phyloP scores from a whole-genome alignment of 208 protist species.

The Trypanosoma theileri region DNA sequence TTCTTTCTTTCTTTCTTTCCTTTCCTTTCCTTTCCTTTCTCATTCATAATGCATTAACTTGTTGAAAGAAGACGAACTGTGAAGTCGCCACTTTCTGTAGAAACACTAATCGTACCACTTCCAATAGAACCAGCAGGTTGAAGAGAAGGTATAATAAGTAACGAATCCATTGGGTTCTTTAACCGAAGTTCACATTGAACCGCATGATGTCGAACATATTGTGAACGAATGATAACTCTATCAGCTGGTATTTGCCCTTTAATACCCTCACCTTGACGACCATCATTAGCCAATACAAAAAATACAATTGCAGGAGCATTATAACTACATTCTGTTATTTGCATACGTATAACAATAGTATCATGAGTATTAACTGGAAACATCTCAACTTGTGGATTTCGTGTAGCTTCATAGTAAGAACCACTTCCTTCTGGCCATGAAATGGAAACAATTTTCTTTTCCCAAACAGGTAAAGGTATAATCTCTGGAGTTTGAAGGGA shows the following conservation, averaged over 20 bases:
- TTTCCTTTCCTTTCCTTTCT: background rate
- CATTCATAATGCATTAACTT: constrained; percentile 1
- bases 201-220: constrained; percentile 61
- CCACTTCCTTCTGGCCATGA: constrained; percentile 61
- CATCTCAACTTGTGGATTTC: constrained; percentile 86
- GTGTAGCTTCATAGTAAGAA: constrained; percentile 65
- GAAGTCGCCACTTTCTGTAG: constrained; percentile 34
- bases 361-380: constrained; percentile 38
- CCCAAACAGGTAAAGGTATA: constrained; percentile 50
- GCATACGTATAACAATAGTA: constrained; percentile 66
- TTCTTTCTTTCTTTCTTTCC: background rate
- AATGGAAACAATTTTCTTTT: constrained; percentile 43
- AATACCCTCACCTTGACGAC: constrained; percentile 50
- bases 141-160: constrained; percentile 78
- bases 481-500: constrained; percentile 41
- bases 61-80: constrained; percentile 32
- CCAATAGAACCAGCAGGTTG: constrained; percentile 73
- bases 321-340: constrained; percentile 50
- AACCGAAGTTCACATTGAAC: constrained; percentile 65
- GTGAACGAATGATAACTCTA: constrained; percentile 53
- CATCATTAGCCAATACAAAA: constrained; percentile 53
- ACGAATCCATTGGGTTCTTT: constrained; percentile 44
- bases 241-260: constrained; percentile 49
- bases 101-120: constrained; percentile 51
- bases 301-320: constrained; percentile 68